These are phyloP conservation scores for Xylaria hypoxylon DNA, from an alignment of 2,329 filamentous ascomycete genomes.

Conservation along the genomic window DNA sequence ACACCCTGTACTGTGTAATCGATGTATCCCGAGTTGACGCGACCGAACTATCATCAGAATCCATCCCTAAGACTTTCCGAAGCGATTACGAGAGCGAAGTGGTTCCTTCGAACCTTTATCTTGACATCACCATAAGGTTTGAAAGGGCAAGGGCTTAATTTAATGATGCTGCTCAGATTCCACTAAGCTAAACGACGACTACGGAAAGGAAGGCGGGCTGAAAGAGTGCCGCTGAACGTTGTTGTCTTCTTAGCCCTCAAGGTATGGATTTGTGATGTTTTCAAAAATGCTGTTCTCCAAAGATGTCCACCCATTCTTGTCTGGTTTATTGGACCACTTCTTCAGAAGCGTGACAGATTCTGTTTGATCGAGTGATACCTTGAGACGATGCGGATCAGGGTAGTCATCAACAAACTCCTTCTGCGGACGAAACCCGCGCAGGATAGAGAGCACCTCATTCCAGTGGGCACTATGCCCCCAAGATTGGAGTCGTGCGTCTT, in stretches of 20 bases:
- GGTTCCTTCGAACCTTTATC: not conserved
- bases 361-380: slow-evolving; percentile 22
- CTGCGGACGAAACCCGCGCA: slow-evolving; percentile 18
- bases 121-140: not conserved
- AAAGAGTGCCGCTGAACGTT: slow-evolving; percentile 1
- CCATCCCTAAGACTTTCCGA: not conserved
- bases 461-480: slow-evolving; percentile 26
- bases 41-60: not conserved
- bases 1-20: not conserved
- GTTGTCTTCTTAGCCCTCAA: slow-evolving; percentile 14
- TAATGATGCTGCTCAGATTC: not conserved
- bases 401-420: slow-evolving; percentile 24
- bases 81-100: not conserved
- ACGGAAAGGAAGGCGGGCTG: not conserved
- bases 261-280: slow-evolving; percentile 23
- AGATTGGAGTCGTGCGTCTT: slow-evolving; percentile 22
- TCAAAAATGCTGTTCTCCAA: slow-evolving; percentile 20
- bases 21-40: not conserved
- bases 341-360: slow-evolving; percentile 22
- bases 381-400: slow-evolving; percentile 18
- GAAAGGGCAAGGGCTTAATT: not conserved
- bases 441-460: slow-evolving; percentile 16
- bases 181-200: too few relatives aligned
- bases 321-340: slow-evolving; percentile 15
- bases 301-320: slow-evolving; percentile 23